Conservation (phyloP, 2,329 filamentous ascomycete species). For the Aureobasidium lini region DNA sequence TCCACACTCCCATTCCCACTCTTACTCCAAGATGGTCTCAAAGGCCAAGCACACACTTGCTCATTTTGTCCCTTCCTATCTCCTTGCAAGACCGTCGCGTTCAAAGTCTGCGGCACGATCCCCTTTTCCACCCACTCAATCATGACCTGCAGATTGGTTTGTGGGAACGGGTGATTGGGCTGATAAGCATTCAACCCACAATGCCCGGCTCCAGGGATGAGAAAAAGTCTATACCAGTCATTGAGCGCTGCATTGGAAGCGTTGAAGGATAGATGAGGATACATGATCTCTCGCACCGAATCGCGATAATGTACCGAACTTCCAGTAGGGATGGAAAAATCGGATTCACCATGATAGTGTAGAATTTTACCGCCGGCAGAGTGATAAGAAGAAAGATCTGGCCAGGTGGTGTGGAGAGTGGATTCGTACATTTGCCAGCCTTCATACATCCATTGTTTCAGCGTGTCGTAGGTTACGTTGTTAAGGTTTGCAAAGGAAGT, state of each 20-base stretch:
- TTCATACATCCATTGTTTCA: slow-evolving; percentile 47
- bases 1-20: slow-evolving; percentile 26
- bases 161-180: slow-evolving; percentile 31
- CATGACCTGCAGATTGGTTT: slow-evolving; percentile 40
- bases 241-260: slow-evolving; percentile 29
- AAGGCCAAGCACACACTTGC: slow-evolving; percentile 36
- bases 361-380: slow-evolving; percentile 48
- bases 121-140: slow-evolving; percentile 49
- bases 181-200: slow-evolving; percentile 38
- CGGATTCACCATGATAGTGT: slow-evolving; percentile 53
- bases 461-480: slow-evolving; percentile 49
- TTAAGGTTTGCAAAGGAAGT: slow-evolving; percentile 33
- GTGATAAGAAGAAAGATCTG: slow-evolving; percentile 46
- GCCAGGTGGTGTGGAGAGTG: slow-evolving; percentile 46
- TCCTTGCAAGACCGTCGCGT: slow-evolving; percentile 29
- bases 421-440: slow-evolving; percentile 44
- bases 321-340: slow-evolving; percentile 45
- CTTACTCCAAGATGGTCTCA: slow-evolving; percentile 33
- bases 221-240: slow-evolving; percentile 50
- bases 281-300: slow-evolving; percentile 46
- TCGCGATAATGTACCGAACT: slow-evolving; percentile 51
- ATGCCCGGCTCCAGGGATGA: slow-evolving; percentile 48
- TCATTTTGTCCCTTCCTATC: slow-evolving; percentile 27
- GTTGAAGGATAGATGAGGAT: slow-evolving; percentile 19
- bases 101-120: slow-evolving; percentile 37